Percentiles rank a stretch among this genome's conserved stretches.
These are phyloP conservation scores for Tricladium varicosporioides DNA, from an alignment of 2,329 filamentous ascomycete species.

Conservation along the genomic window DNA sequence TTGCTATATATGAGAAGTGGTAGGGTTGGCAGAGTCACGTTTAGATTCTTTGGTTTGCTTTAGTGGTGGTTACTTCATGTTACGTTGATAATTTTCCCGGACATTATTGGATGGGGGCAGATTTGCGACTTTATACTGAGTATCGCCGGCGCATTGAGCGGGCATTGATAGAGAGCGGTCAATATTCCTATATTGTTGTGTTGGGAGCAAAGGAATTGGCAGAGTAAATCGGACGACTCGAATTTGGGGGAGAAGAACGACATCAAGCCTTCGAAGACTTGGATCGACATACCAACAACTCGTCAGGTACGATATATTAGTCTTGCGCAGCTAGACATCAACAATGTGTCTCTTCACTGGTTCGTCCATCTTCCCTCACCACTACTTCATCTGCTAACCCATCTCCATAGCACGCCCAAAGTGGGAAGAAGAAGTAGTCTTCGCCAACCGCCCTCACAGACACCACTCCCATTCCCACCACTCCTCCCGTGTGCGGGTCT, in stretches of 20 bases:
- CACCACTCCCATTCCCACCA: constrained; percentile 5
- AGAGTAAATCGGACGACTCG: background rate
- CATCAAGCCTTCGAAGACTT: background rate
- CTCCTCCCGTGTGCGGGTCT: constrained; percentile 11
- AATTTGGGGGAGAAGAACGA: no score
- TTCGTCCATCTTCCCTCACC: background rate
- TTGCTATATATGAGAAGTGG: background rate
- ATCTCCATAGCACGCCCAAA: constrained; percentile 16
- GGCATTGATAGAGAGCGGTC: background rate
- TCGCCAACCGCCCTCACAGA: constrained; percentile 16
- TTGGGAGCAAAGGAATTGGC: background rate
- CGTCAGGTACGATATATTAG: background rate
- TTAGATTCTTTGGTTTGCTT: background rate
- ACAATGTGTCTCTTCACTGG: background rate
- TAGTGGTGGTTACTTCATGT: background rate
- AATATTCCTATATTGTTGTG: background rate
- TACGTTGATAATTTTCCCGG: background rate
- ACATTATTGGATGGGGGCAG: background rate
- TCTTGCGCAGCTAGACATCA: background rate
- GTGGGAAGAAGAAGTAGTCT: constrained; percentile 28
- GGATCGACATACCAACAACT: background rate
- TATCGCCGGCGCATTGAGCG: no score
- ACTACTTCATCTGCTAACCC: background rate
- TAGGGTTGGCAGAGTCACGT: background rate
- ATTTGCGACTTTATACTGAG: background rate